Percentiles rank a stretch among this genome's conserved stretches.
phyloP scores from a whole-genome alignment of 768 basidiomycete genomes.

The Amanita molliuscula region DNA sequence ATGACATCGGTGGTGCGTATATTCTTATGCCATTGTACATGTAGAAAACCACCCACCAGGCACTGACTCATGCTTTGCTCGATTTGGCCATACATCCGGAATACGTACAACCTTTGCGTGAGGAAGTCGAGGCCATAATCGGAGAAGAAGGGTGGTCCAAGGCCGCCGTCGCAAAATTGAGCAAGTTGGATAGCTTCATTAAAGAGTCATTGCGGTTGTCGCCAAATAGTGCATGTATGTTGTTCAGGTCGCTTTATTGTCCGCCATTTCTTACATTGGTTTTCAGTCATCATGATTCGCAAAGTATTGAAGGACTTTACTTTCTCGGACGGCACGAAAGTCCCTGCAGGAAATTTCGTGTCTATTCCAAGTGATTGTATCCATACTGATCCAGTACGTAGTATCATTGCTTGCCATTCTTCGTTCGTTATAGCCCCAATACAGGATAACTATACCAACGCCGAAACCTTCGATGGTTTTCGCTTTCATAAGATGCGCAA shows the following conservation, averaged over 20 bases:
- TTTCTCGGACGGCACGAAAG: slow-evolving; percentile 16
- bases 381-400: slow-evolving; percentile 3
- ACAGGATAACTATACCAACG: slow-evolving; percentile 23
- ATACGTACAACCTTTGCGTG: slow-evolving; percentile 23
- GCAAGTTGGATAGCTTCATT: slow-evolving; percentile 35
- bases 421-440: background rate
- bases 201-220: slow-evolving; percentile 27
- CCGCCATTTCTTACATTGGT: background rate
- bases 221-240: slow-evolving; percentile 15
- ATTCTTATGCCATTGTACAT: background rate
- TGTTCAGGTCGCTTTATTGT: background rate
- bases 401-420: background rate
- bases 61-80: slow-evolving; percentile 24
- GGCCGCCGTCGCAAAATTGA: slow-evolving; percentile 24
- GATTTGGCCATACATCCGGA: slow-evolving; percentile 25
- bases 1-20: slow-evolving; percentile 27
- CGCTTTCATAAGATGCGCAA: slow-evolving; percentile 26
- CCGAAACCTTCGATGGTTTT: slow-evolving; percentile 26
- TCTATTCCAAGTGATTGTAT: slow-evolving; percentile 10
- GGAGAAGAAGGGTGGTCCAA: slow-evolving; percentile 27
- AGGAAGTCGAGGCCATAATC: slow-evolving; percentile 31
- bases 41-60: slow-evolving; percentile 14
- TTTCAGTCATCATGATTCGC: slow-evolving; percentile 17
- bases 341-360: slow-evolving; percentile 16
- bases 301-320: slow-evolving; percentile 27